Base-by-base conservation (phyloP, 768 basidiomycete genomes). In the Lentinula lateritia region DNA sequence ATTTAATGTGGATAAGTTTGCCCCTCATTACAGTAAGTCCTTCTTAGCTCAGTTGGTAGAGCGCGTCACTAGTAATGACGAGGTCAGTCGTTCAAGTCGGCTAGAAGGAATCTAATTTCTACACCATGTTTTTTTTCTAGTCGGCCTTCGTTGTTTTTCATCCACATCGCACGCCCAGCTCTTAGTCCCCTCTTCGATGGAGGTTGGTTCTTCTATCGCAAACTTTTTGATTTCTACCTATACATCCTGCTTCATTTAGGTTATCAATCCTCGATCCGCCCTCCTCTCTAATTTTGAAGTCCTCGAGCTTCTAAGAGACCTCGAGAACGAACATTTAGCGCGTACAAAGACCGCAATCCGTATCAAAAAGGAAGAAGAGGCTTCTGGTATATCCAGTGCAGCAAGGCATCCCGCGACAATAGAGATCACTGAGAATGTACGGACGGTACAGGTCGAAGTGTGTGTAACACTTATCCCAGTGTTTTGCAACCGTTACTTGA, bases 261-360 rank as follows among this genome's bases (percentile, higher is more conserved):
- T 92, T 28, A 67, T 92, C 61, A 85, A 89, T 63, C 69, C 86
- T 10, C 83, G 90, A 56, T 78, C 90, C 15, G 86, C 92, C n/a
- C 84, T 96, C 58, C 82, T 98, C 15, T 90, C 93, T 36, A 96
- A 97, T 73, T 85, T 80, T 67, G 95, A 98, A 72, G 94, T 97
- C 62, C 77, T 95, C 50, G 68, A 80, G 16, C 82, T 95, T 58
- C 82, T 97, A 56, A 83, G 85, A 34, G 84, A 89, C 60, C 87
- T 92, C 43, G 90, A 94, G 70, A 76, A 74, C 13, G 89, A 93
- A 65, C 86, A 92, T 70, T 71, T 90, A 45, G 78, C 84, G 0
- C 84, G 86, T 41, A 80, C 87, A 50, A 89, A 87, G 69, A 82
- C 87, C 4, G 88, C 89, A 0, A 68, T 88, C 0, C 84, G 89